Evolutionary conservation across 441 rosid species (phyloP).

Genomic region (Populus tomentosa): DNA sequence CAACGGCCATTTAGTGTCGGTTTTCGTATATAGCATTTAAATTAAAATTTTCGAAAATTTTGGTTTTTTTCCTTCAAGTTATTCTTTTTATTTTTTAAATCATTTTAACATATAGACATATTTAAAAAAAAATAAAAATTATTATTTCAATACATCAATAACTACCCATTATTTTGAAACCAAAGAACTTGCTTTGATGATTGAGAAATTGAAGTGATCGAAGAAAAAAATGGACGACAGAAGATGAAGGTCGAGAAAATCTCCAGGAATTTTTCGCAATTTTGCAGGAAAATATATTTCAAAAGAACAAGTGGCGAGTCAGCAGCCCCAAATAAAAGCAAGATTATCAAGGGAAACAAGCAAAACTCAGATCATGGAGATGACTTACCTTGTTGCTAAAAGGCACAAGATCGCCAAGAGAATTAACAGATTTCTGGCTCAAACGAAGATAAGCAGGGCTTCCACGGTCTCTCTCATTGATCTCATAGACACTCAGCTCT

Average conservation of each 20-base stretch:
- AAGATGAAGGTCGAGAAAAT: background rate
- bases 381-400: slow-evolving; percentile 64
- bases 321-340: background rate
- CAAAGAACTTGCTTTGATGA: background rate
- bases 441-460: slow-evolving; percentile 71
- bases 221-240: too few relatives aligned
- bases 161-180: background rate
- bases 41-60: too few relatives aligned
- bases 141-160: too few relatives aligned
- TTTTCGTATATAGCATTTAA: too few relatives aligned
- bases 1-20: too few relatives aligned
- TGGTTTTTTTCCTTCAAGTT: too few relatives aligned
- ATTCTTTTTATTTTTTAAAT: too few relatives aligned
- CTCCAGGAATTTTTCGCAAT: background rate
- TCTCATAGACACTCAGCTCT: slow-evolving; percentile 65
- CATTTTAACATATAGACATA: too few relatives aligned
- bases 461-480: slow-evolving; percentile 74
- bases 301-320: too few relatives aligned
- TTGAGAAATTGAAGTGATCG: background rate
- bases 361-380: background rate
- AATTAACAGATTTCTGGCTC: slow-evolving; percentile 54
- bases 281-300: background rate
- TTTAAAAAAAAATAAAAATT: too few relatives aligned
- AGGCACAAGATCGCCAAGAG: slow-evolving; percentile 83
- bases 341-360: background rate